Evolutionary conservation across 768 basidiomycete genomes (phyloP).

Genomic region (Pleurotus sapidus): DNA sequence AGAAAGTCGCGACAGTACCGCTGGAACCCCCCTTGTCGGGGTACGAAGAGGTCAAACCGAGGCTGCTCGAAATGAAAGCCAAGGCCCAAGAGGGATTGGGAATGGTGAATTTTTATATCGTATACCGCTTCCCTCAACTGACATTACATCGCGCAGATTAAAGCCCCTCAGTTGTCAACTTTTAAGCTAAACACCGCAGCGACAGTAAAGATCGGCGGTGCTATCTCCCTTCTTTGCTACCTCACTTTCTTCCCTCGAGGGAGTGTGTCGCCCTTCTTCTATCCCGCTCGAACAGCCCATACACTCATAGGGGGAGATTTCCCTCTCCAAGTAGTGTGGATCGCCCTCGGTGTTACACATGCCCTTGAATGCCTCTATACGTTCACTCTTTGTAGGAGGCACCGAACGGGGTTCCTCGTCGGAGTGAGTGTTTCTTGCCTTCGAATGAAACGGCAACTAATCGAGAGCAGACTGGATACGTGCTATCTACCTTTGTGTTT

Average conservation of each 20-base stretch:
- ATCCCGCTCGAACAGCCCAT: slow-evolving; percentile 29
- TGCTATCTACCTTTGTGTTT: slow-evolving; percentile 43
- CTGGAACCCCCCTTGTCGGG: slow-evolving; percentile 72
- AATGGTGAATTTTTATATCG: slow-evolving; percentile 48
- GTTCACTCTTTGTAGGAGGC: slow-evolving; percentile 42
- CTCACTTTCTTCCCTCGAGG: slow-evolving; percentile 17
- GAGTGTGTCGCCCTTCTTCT: slow-evolving; percentile 24
- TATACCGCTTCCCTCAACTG: neutral
- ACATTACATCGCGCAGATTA: slow-evolving; percentile 37
- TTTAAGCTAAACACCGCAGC: slow-evolving; percentile 44
- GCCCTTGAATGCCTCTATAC: slow-evolving; percentile 47
- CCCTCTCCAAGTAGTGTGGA: slow-evolving; percentile 28
- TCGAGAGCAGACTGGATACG: slow-evolving; percentile 46
- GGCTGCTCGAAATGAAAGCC: slow-evolving; percentile 76
- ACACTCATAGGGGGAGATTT: slow-evolving; percentile 24
- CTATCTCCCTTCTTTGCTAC: slow-evolving; percentile 30
- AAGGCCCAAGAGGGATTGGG: slow-evolving; percentile 78
- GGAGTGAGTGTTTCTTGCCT: slow-evolving; percentile 24
- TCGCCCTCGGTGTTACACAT: slow-evolving; percentile 35
- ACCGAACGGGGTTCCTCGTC: slow-evolving; percentile 41
- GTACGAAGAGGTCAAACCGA: slow-evolving; percentile 82
- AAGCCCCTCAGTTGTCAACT: slow-evolving; percentile 55
- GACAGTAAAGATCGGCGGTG: slow-evolving; percentile 21
- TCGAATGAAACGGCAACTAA: neutral
- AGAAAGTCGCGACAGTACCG: slow-evolving; percentile 48